phyloP scores from a whole-genome alignment of 805 yeast genomes.

The Saturnispora gosingensis region DNA sequence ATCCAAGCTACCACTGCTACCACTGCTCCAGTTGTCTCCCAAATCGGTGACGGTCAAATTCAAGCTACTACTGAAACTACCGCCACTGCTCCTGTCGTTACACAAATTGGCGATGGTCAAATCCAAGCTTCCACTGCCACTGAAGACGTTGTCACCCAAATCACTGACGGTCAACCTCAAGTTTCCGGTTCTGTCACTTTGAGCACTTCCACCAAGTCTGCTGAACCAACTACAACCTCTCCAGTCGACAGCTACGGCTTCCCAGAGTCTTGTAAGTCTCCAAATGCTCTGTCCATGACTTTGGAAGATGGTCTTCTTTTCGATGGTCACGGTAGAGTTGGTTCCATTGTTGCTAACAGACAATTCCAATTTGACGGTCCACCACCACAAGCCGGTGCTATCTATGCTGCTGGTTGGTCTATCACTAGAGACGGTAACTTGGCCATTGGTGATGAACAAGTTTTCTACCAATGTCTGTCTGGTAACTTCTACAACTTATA shows the following conservation, averaged over 20 bases:
- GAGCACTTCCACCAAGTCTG: conserved; percentile 18
- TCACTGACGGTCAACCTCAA: conserved; percentile 28
- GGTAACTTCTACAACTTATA: conserved; percentile 52
- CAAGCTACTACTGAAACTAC: conserved; percentile 9
- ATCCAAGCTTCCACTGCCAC: conserved; percentile 40
- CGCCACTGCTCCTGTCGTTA: conserved; percentile 11
- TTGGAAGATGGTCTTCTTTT: conserved; percentile 34
- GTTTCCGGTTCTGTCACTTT: conserved; percentile 30
- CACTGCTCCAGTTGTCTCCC: neutral
- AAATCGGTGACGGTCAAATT: neutral
- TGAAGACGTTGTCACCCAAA: conserved; percentile 31
- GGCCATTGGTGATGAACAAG: conserved; percentile 41
- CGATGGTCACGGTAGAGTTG: conserved; percentile 42
- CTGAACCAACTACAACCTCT: conserved; percentile 25
- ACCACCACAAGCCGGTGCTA: conserved; percentile 53
- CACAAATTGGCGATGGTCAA: conserved; percentile 57
- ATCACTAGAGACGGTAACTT: conserved; percentile 37
- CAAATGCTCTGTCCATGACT: conserved; percentile 35
- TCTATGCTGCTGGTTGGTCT: conserved; percentile 46
- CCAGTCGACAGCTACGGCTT: conserved; percentile 14
- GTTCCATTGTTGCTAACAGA: conserved; percentile 53
- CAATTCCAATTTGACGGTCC: conserved; percentile 62
- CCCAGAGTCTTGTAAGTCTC: conserved; percentile 29
- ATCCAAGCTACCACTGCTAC: neutral
- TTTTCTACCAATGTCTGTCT: conserved; percentile 47